Conservation (phyloP, 805 yeast genomes). For the Wickerhamomyces hampshirensis region DNA sequence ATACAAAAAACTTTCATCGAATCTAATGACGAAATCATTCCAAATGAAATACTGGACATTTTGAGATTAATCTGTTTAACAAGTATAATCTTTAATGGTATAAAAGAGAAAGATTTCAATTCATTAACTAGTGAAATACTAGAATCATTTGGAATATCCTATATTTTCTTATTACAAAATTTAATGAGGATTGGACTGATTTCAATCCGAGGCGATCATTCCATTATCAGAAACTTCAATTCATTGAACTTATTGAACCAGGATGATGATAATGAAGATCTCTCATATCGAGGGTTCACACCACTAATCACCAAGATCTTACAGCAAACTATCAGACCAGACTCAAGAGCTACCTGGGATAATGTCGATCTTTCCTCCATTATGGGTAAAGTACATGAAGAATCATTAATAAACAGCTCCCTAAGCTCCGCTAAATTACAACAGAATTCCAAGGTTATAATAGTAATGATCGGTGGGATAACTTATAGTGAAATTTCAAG, state of each 20-base stretch:
- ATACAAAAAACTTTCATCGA: conserved; percentile 37
- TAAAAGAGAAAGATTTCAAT: conserved; percentile 59
- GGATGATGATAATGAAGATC: conserved; percentile 11
- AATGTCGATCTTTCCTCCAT: conserved; percentile 33
- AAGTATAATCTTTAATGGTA: conserved; percentile 61
- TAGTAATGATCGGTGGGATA: conserved; percentile 77
- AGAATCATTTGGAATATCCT: conserved; percentile 60
- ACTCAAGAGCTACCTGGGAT: conserved; percentile 29
- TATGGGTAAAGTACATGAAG: conserved; percentile 31
- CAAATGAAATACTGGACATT: conserved; percentile 25
- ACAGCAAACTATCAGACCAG: conserved; percentile 54
- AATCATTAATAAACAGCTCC: conserved; percentile 10
- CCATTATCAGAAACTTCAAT: conserved; percentile 31
- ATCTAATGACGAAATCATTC: conserved; percentile 19
- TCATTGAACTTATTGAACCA: conserved; percentile 38
- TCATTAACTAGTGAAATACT: conserved; percentile 49
- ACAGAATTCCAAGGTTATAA: conserved; percentile 29
- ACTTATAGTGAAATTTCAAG: conserved; percentile 82
- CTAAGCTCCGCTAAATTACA: conserved; percentile 17
- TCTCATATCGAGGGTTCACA: conserved; percentile 65
- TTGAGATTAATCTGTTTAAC: conserved; percentile 53
- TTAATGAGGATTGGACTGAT: conserved; percentile 44
- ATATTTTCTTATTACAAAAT: conserved; percentile 41
- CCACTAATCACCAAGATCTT: conserved; percentile 70
- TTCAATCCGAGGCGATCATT: conserved; percentile 27